Conservation (phyloP, 495 filamentous ascomycete species). For the Hyphodiscus hymeniophilus region DNA sequence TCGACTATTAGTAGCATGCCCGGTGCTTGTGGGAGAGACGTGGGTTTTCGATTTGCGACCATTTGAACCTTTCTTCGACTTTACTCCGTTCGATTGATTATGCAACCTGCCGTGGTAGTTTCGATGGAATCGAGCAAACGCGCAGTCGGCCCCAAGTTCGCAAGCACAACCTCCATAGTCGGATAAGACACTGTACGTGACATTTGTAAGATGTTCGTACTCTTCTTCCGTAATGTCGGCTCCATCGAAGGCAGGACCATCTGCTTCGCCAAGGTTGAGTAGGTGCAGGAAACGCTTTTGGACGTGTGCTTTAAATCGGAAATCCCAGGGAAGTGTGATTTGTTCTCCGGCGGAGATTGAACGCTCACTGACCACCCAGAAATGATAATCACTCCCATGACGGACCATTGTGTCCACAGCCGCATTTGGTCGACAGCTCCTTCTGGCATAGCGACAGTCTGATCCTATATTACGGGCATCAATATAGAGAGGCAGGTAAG, state of each 20-base stretch:
- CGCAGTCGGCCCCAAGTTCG: constrained; percentile 52
- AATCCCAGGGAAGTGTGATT: constrained; percentile 50
- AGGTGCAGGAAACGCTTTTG: constrained; percentile 36
- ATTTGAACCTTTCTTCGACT: constrained; percentile 48
- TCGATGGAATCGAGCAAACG: constrained; percentile 66
- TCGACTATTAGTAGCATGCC: constrained; percentile 65
- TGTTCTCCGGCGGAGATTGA: constrained; percentile 52
- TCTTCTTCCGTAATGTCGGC: constrained; percentile 39
- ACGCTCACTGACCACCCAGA: constrained; percentile 77
- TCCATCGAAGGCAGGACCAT: constrained; percentile 25
- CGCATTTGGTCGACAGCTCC: constrained; percentile 84
- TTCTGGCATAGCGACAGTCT: constrained; percentile 70
- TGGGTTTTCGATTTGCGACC: constrained; percentile 44
- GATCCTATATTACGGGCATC: constrained; percentile 83
- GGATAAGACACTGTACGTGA: constrained; percentile 65
- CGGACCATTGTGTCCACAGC: constrained; percentile 73
- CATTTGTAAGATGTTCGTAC: constrained; percentile 38
- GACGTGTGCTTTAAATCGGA: constrained; percentile 37
- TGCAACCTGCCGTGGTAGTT: constrained; percentile 45
- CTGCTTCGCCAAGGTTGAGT: constrained; percentile 42
- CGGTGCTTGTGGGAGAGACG: constrained; percentile 61
- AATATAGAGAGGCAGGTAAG: constrained; percentile 76
- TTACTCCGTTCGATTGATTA: constrained; percentile 42
- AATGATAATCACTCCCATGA: constrained; percentile 67
- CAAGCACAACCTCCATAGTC: constrained; percentile 90